Evolutionary conservation across 2,329 filamentous ascomycete species (phyloP), one percentile per base, ranked within the genome.

Genomic region (Trichoderma atroviride): DNA sequence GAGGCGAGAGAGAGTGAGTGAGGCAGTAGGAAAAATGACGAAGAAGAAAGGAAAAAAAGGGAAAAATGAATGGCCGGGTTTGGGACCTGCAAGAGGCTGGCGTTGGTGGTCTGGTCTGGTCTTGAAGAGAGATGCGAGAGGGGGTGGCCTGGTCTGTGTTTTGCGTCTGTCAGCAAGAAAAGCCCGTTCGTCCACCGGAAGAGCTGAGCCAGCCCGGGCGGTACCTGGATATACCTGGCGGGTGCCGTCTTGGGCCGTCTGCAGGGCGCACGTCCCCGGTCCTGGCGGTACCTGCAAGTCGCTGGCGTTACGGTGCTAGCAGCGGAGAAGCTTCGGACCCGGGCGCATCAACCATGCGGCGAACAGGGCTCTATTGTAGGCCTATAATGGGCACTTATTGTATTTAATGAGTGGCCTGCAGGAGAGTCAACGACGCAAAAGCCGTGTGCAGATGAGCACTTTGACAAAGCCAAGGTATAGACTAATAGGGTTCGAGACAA

Each of bases 41-140:
- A 55, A 29, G 16, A 40, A 33, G 37, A 10, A 35, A 56, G 35
- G n/a, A 31, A 61, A 33, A 33, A 59, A 35, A 35, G 33, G 47
- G 22, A n/a, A 56, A 56, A 53, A 65, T 22, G 53, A 65, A 68
- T 43, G 65, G 65, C 65, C 62, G 61, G 55, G 55, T 19, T 33
- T 40, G n/a, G 40, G 47, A 64, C 27, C 35, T 57, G 47, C 3
- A 60, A 53, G 55, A 68, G 33, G 65, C 55, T 59, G 56, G 65
- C 56, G 63, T 52, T 67, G 40, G 55, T 58, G 24, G 33, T 58
- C 60, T 63, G 24, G 33, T 58, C 60, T 63, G 60, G 63, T 35
- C 63, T 57, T 37, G 63, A 35, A 47, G 43, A 57, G 40, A 67
- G 55, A 37, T 33, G 68, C 53, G 61, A 55, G 59, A 52, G 67